These are phyloP conservation scores for Fistulinella prunicolor DNA, from an alignment of 768 basidiomycete species.

Conservation along the genomic window DNA sequence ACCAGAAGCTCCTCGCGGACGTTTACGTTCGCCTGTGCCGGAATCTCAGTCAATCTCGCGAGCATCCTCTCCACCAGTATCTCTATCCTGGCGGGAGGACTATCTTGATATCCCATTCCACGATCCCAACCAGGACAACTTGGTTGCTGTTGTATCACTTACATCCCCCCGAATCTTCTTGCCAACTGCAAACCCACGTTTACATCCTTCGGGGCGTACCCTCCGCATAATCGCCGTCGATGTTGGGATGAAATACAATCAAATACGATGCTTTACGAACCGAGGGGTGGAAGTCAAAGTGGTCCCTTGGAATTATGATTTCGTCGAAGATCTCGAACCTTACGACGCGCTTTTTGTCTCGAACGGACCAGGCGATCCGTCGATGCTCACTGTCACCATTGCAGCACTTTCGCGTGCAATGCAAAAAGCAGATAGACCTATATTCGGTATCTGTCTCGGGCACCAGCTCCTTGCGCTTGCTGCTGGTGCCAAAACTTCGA, in stretches of 20 bases:
- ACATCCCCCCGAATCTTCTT: slow-evolving; percentile 63
- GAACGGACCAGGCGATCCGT: slow-evolving; percentile 97
- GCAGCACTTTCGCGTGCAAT: slow-evolving; percentile 62
- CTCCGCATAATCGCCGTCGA: slow-evolving; percentile 89
- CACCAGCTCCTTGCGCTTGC: slow-evolving; percentile 96
- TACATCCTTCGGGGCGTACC: slow-evolving; percentile 76
- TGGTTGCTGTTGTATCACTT: slow-evolving; percentile 88
- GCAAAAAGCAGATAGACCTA: slow-evolving; percentile 73
- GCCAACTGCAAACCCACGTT: slow-evolving; percentile 50
- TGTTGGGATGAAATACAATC: slow-evolving; percentile 99
- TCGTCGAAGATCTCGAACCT: slow-evolving; percentile 70
- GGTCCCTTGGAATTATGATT: slow-evolving; percentile 96
- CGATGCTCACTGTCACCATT: slow-evolving; percentile 74
- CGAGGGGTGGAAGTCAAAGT: slow-evolving; percentile 96
- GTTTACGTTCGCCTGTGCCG: slow-evolving; percentile 33
- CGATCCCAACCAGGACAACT: slow-evolving; percentile 86
- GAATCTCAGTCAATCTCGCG: slow-evolving; percentile 43
- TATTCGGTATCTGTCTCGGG: slow-evolving; percentile 98
- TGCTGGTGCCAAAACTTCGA: slow-evolving; percentile 89
- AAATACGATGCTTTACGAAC: slow-evolving; percentile 91
- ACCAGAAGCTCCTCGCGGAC: slow-evolving; percentile 40
- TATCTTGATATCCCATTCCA: slow-evolving; percentile 79
- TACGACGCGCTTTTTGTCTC: slow-evolving; percentile 97
- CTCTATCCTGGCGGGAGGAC: slow-evolving; percentile 74
- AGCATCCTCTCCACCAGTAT: slow-evolving; percentile 51